Conservation (phyloP, 306 rosid species). For the Vigna trinervia region DNA sequence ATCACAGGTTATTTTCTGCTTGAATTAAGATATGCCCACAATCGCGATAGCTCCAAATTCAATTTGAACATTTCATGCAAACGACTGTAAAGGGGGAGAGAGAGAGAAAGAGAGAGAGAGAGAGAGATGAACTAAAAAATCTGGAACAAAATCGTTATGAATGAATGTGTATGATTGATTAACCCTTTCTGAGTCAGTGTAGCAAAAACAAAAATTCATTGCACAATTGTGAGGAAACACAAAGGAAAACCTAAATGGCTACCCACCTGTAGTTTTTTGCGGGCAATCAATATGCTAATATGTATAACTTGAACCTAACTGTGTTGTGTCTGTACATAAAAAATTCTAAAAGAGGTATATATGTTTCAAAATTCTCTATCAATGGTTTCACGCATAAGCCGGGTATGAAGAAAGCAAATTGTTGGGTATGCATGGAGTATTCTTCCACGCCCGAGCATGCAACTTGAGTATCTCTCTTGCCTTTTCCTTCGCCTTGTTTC, state of each 20-base stretch:
- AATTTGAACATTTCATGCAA: not conserved
- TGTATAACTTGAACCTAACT: conserved; percentile 8
- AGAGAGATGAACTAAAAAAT: not conserved
- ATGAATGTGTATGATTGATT: not conserved
- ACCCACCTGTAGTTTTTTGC: not conserved
- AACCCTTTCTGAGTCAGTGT: not conserved
- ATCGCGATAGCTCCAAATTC: not conserved
- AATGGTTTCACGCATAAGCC: conserved; percentile 10
- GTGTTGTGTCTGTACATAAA: conserved; percentile 34
- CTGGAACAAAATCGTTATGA: not conserved
- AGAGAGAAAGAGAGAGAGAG: not conserved
- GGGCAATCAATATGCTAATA: conserved; percentile 23
- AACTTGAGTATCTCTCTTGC: conserved; percentile 77
- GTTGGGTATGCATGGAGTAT: conserved; percentile 73
- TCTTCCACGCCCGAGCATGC: conserved; percentile 74
- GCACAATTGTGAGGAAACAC: not conserved
- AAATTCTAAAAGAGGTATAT: not conserved
- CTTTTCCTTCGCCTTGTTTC: conserved; percentile 73
- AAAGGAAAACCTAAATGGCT: not conserved
- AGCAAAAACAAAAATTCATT: not conserved
- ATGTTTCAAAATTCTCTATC: not conserved
- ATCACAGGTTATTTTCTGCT: too few species aligned
- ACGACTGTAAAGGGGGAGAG: not conserved
- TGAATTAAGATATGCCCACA: not conserved
- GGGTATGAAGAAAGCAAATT: conserved; percentile 65